Evolutionary conservation across 305 asterid genomes (phyloP).

Genomic region (Fraxinus ornus): DNA sequence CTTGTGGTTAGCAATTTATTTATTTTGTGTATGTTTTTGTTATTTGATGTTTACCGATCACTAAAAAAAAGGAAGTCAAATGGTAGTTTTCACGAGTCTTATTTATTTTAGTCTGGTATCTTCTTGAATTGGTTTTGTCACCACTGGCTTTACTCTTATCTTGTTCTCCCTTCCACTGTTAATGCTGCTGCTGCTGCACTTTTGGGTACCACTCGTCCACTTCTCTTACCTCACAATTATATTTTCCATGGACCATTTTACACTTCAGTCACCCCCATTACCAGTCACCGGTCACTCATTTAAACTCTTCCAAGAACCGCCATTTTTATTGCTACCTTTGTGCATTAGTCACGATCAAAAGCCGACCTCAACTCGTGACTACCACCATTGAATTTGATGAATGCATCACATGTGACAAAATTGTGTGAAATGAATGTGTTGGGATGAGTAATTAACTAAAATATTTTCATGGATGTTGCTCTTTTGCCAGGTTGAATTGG

Average conservation of each 20-base stretch:
- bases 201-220: neutral
- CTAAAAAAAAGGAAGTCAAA: neutral
- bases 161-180: neutral
- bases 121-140: neutral
- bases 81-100: neutral
- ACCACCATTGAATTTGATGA: neutral
- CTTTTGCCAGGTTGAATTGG: slow-evolving; percentile 76
- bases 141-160: neutral
- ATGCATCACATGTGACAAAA: neutral
- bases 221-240: neutral
- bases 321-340: neutral
- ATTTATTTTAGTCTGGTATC: neutral
- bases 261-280: neutral
- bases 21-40: neutral
- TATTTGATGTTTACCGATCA: neutral
- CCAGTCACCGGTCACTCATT: neutral
- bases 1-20: neutral
- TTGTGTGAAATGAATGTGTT: neutral
- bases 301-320: neutral
- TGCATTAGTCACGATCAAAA: neutral
- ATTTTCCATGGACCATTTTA: neutral
- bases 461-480: slow-evolving; percentile 6
- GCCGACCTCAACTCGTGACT: neutral
- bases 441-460: neutral
- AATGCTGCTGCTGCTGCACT: neutral